Base-by-base conservation (phyloP, 176 grass and related monocot species). In the Aechmea fasciata region DNA sequence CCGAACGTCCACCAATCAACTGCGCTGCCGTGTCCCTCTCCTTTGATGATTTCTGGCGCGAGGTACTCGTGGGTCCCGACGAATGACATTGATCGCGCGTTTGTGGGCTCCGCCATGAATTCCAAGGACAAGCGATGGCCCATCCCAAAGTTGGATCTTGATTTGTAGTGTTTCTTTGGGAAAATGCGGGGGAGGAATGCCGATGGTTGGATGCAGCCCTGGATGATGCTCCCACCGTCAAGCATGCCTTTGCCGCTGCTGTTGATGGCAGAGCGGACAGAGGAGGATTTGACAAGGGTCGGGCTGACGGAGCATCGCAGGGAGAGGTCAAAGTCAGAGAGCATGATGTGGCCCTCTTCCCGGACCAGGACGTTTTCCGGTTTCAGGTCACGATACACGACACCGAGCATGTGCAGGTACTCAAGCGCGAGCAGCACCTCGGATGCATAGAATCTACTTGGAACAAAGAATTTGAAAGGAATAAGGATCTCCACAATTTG, bases 1-100 rank as follows among this genome's bases (percentile, higher is more conserved):
- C 91, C 91, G n/a, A 96, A 72, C 5, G 91, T 96, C 91, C 91
- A 96, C 91, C 87, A 96, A 82, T 96, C 91, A 59, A 96, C 91
- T 11, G 91, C 87, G 70, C 87, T 96, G 57, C 91, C 91, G 23
- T 96, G 91, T 22, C 91, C 91, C 68, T 96, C 87, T 14, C 91
- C 91, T 47, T 87, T 79, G 57, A 96, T 86, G 78, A 96, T 96
- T 72, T 96, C 91, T 14, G 91, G 91, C 13, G 91, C 91, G 3
- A 96, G 82, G 57, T 96, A 96, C 65, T 96, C 91, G 25, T 96
- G 91, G 50, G 91, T 96, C 71, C 91, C 91, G 12, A 96, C 91
- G 72, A 96, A 96, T 8, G 91, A 96, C 87, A 86, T 91, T 3
- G 91, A 96, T 5, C 91, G 82, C 23, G 87, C 87, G 26, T 63